Evolutionary conservation across 1,139 yeast species (phyloP), one percentile per base, ranked within the genome.

Genomic region (Sugiyamaella pinicola): DNA sequence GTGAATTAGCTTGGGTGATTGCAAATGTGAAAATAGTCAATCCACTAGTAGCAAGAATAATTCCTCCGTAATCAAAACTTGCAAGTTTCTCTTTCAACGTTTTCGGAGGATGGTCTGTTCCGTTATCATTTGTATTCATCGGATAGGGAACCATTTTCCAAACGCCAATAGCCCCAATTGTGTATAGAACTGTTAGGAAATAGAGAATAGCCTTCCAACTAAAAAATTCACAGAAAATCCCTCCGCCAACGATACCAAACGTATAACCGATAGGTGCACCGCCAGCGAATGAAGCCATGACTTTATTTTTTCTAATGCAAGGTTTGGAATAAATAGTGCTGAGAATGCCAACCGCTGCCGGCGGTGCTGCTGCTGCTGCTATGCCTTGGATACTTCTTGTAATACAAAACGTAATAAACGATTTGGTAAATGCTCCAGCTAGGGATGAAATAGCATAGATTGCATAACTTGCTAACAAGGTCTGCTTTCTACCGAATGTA

Each of bases 181-280:
- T 66, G 55, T 67, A 76, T 3, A 74, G 24, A n/a, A 75, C 74
- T 1, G 77, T 66, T 4, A 72, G 55, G 51, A 75, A 75, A 55
- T 56, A 76, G 41, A 75, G 71, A 13, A 67, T 67, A 0, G 77
- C 65, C 51, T 74, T 61, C 78, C 79, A 76, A 42, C 64, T 64
- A n/a, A 75, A 57, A 13, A 68, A 63, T 48, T 70, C 64, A 13
- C 66, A 57, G 56, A 76, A 73, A n/a, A 76, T 69, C 51, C 79
- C 80, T 9, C 78, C 78, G 31, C 69, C 59, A 21, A 76, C 59
- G 15, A 67, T 66, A 0, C 80, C 80, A 22, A 62, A 54, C 1
- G 74, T 72, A 47, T 70, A 72, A 12, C 80, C 80, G 3, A 74
- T 61, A 1, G 80, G 80, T 1, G 79, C 78, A 1, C 80, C 79